phyloP scores from a whole-genome alignment of 495 filamentous ascomycete species.

The Trypethelium eluteriae region DNA sequence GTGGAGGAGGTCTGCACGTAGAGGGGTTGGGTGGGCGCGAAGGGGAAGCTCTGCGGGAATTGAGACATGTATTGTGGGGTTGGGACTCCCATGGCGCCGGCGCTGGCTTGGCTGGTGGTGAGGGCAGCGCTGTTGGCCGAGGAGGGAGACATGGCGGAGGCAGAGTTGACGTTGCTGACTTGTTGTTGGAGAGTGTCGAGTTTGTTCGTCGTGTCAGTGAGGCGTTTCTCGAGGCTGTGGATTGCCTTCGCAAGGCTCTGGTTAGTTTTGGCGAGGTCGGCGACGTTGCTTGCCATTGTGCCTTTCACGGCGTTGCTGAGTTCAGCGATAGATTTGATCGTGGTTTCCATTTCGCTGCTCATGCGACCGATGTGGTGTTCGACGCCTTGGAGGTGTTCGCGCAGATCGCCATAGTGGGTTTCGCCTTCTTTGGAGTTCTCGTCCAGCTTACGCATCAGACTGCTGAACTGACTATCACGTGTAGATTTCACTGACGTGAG shows the following conservation, averaged over 20 bases:
- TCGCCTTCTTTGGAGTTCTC: slow-evolving; percentile 15
- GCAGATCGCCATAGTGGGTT: slow-evolving; percentile 20
- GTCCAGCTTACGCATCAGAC: slow-evolving; percentile 13
- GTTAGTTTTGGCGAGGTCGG: background rate
- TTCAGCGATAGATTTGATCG: background rate
- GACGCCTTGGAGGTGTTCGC: slow-evolving; percentile 16
- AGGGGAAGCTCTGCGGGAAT: background rate
- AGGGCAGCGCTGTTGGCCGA: background rate
- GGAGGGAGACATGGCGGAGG: background rate
- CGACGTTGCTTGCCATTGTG: background rate
- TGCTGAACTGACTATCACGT: background rate
- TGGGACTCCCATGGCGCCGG: background rate
- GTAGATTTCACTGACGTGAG: background rate
- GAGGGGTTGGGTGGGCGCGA: background rate
- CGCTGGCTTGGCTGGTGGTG: background rate
- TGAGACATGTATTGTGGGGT: background rate
- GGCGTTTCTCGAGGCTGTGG: background rate
- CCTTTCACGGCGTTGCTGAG: background rate
- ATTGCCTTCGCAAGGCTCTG: background rate
- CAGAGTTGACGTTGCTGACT: background rate
- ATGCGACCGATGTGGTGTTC: slow-evolving; percentile 12
- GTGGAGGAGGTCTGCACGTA: background rate
- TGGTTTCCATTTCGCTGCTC: slow-evolving; percentile 11
- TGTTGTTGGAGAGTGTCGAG: slow-evolving; percentile 19
- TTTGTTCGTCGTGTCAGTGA: slow-evolving; percentile 15